Evolutionary conservation across 306 rosid genomes (phyloP).

Genomic region (Vigna nakashimae): DNA sequence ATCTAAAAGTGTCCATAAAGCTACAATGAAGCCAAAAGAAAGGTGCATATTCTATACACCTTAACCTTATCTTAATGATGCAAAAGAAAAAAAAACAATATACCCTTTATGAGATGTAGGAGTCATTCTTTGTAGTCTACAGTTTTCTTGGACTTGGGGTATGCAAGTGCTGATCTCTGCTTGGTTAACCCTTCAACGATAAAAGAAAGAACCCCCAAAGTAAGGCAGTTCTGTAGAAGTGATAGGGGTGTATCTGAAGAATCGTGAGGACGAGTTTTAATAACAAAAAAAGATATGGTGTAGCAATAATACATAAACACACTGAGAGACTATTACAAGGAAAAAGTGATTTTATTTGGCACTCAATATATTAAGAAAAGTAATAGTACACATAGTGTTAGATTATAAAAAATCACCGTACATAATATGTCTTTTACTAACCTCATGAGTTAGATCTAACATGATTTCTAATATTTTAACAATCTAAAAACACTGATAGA

Average conservation of each 20-base stretch:
- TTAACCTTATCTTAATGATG: neutral
- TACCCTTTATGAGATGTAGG: neutral
- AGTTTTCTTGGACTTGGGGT: conserved; percentile 47
- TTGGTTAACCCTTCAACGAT: conserved; percentile 74
- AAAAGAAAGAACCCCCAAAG: conserved; percentile 84
- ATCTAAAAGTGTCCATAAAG: neutral
- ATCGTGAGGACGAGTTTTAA: conserved; percentile 13
- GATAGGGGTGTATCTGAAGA: conserved; percentile 77
- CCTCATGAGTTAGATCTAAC: too few relatives aligned
- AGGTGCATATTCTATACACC: neutral
- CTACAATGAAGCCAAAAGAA: neutral
- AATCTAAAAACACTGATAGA: too few relatives aligned
- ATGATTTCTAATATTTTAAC: too few relatives aligned
- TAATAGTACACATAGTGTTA: too few relatives aligned
- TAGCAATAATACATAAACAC: too few relatives aligned
- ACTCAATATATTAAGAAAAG: too few relatives aligned
- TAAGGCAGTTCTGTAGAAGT: conserved; percentile 77
- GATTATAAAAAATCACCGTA: too few relatives aligned
- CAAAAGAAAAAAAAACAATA: neutral
- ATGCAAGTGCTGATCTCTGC: conserved; percentile 75
- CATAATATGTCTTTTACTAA: too few relatives aligned
- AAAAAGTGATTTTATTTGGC: too few relatives aligned
- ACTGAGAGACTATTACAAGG: too few relatives aligned
- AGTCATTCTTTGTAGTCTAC: neutral
- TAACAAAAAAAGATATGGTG: neutral